Base-by-base conservation (phyloP, 164 flowering plant species). In the Saururus chinensis region DNA sequence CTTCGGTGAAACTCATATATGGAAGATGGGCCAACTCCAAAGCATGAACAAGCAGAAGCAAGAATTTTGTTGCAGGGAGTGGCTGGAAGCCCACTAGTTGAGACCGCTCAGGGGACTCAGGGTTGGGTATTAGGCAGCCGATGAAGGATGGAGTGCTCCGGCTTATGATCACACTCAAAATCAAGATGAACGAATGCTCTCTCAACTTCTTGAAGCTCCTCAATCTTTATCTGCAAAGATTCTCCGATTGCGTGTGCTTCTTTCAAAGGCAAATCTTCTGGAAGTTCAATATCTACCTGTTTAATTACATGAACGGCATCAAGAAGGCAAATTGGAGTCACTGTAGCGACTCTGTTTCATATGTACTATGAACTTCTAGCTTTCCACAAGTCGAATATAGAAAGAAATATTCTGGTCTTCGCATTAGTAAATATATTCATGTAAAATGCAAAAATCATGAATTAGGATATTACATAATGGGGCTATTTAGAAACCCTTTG, bases 171-270 rank as follows among this genome's bases (percentile, higher is more conserved):
- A 53, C 96, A 88, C 76, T 92, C 98, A 63, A 66, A 87, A 72
- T 92, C 98, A 19, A 92, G 89, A 80, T 92, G 98, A 74, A 92
- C 98, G 62, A 89, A 92, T 30, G 98, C 96, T 13, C 95, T 76
- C 71, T 92, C 98, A 2, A 92, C 98, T 80, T 89, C 93, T 20
- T 88, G 82, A 51, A 92, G 92, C 65, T 79, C 80, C 68, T 92
- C 98, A 1, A 92, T 68, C 77, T 84, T 92, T 41, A 79, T 80
- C 67, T 92, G 96, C 71, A 92, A 70, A 4, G 85, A 57, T 70
- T 92, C 98, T 40, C 98, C 98, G 10, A 89, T 88, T 0, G 81
- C 66, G 68, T 92, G 98, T 10, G 98, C 95, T 70, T 89, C 89
- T 76, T 75, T 87, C 60, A 92, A 62, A 7, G 96, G 96, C 66